Evolutionary conservation across 805 yeast genomes (phyloP), one percentile per base, ranked within the genome.

Genomic region (Candida maesae): DNA sequence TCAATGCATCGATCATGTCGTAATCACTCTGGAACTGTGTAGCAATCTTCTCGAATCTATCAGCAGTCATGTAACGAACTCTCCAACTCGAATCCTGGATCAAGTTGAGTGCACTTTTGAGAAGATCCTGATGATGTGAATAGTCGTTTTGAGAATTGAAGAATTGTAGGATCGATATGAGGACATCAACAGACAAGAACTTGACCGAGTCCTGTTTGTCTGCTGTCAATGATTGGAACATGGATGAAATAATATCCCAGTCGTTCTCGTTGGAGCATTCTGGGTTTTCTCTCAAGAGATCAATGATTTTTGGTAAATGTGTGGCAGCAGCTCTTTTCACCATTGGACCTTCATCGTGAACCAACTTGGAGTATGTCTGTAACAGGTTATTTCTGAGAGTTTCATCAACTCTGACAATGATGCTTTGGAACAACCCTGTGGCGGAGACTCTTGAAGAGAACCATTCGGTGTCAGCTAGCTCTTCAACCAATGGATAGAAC

Each of bases 51-150:
- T 81, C 86, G 58, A 89, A 90, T 55, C 89, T 76, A 61, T 91
- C 97, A n/a, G 97, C 96, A 25, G 95, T 95, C 81, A 93, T 89
- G 66, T 91, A 93, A 58, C 99, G 81, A 42, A 93, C 98, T 64
- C 99, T 81, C 99, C 99, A 93, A 58, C 95, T 84, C 64, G 86
- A 88, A 67, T 93, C 99, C 49, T 73, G 76, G 44, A 87, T 81
- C 51, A 93, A 72, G 49, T 78, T 78, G 49, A 83, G 72, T 3
- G 95, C 74, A 49, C 81, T 76, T 38, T 72, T 68, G 46, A 84
- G 70, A 43, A 84, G 69, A 50, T 81, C 84, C 35, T 75, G 71
- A 51, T 78, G 73, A 60, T 81, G 85, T 15, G 79, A 65, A 16
- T 56, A 61, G 51, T 82, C 87, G 41, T 73, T 63, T 45, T 75